Evolutionary conservation across 805 yeast species (phyloP).

Genomic region (Cyberlindnera suaveolens): DNA sequence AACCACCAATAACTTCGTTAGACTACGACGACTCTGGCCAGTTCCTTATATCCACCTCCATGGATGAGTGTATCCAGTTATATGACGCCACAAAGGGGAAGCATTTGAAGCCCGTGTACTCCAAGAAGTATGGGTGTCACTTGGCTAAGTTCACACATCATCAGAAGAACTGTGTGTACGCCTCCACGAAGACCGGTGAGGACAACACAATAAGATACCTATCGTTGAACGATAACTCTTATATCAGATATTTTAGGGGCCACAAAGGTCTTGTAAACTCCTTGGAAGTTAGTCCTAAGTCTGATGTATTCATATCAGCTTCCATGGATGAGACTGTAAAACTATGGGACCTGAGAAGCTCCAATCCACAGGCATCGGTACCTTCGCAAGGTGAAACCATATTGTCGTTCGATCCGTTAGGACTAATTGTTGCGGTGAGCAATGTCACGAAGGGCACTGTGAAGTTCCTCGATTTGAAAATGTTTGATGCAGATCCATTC

Average conservation of each 20-base stretch:
- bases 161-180: conserved; percentile 67
- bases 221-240: conserved; percentile 70
- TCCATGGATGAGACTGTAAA: conserved; percentile 76
- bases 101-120: conserved; percentile 60
- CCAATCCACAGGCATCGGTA: conserved; percentile 57
- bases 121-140: conserved; percentile 91
- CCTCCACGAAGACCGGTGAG: conserved; percentile 64
- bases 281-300: conserved; percentile 66
- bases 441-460: conserved; percentile 37
- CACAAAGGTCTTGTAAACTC: conserved; percentile 73
- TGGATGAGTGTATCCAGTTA: conserved; percentile 76
- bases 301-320: conserved; percentile 58
- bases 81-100: conserved; percentile 71
- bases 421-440: conserved; percentile 71
- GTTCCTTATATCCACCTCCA: conserved; percentile 66
- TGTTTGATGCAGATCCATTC: conserved; percentile 55
- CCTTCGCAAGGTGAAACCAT: conserved; percentile 49
- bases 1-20: conserved; percentile 50
- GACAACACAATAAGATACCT: conserved; percentile 74
- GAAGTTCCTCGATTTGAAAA: conserved; percentile 55
- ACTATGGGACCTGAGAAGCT: conserved; percentile 77
- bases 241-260: conserved; percentile 80
- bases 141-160: conserved; percentile 78
- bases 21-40: conserved; percentile 85
- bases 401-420: conserved; percentile 78